These are phyloP conservation scores for Gymnopilus dilepis DNA, from an alignment of 768 basidiomycete species.

Conservation along the genomic window DNA sequence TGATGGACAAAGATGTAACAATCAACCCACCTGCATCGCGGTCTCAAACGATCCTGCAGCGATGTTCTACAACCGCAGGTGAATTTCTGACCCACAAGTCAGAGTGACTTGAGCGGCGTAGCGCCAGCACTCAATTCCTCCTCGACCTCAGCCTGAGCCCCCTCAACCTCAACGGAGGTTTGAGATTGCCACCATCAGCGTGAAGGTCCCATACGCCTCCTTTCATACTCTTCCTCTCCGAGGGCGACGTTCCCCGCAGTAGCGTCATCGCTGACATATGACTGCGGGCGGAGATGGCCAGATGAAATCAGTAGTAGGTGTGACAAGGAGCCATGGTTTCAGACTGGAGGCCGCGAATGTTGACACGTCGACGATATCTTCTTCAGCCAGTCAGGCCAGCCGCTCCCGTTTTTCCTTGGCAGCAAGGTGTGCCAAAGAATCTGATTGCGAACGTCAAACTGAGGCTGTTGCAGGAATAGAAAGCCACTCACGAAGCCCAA, in stretches of 20 bases:
- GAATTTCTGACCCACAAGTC: constrained; percentile 98
- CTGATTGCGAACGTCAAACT: constrained; percentile 63
- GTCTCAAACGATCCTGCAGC: constrained; percentile 96
- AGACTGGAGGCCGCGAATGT: constrained; percentile 73
- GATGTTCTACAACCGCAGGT: constrained; percentile 93
- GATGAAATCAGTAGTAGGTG: constrained; percentile 72
- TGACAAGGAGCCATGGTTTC: constrained; percentile 78
- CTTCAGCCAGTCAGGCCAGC: constrained; percentile 91
- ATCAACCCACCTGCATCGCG: constrained; percentile 85
- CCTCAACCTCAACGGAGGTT: constrained; percentile 54
- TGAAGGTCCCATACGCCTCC: constrained; percentile 89
- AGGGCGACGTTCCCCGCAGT: constrained; percentile 67
- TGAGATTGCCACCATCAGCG: constrained; percentile 69
- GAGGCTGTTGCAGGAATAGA: background rate
- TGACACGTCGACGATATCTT: constrained; percentile 85
- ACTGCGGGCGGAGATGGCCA: constrained; percentile 85
- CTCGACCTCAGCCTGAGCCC: constrained; percentile 48
- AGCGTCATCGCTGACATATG: constrained; percentile 75
- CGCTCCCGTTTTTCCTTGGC: constrained; percentile 93
- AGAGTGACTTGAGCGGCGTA: constrained; percentile 79
- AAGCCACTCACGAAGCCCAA: constrained; percentile 80
- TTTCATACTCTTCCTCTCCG: constrained; percentile 78
- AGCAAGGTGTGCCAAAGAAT: constrained; percentile 94
- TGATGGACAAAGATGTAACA: background rate
- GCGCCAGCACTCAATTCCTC: constrained; percentile 82